Evolutionary conservation across 371 early-diverging fungal species (phyloP).

Genomic region (Dipsacomyces acuminosporus): DNA sequence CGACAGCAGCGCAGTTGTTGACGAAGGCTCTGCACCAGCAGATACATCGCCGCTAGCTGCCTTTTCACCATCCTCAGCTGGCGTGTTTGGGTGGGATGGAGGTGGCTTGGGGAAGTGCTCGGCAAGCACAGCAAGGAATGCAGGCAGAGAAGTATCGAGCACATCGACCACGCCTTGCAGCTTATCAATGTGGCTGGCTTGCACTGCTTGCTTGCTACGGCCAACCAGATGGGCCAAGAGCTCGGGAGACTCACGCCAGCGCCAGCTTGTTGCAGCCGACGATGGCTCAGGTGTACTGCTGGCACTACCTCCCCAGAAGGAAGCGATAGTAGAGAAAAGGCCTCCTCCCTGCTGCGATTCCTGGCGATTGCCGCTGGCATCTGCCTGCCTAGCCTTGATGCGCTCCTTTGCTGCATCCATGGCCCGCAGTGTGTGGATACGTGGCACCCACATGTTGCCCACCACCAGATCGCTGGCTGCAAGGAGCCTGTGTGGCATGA

Average conservation of each 20-base stretch:
- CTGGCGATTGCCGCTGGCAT: slow-evolving; percentile 2
- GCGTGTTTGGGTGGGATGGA: slow-evolving; percentile 24
- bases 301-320: slow-evolving; percentile 40
- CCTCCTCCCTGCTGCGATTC: slow-evolving; percentile 39
- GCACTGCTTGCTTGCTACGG: slow-evolving; percentile 29
- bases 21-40: background rate
- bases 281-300: background rate
- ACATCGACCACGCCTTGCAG: slow-evolving; percentile 7
- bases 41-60: slow-evolving; percentile 4
- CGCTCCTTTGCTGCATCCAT: slow-evolving; percentile 29
- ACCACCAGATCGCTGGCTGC: slow-evolving; percentile 52
- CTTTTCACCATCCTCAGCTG: slow-evolving; percentile 9
- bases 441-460: slow-evolving; percentile 74
- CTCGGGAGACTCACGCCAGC: slow-evolving; percentile 39
- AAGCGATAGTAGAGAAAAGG: slow-evolving; percentile 45
- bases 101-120: slow-evolving; percentile 28
- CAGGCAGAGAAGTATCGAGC: slow-evolving; percentile 9
- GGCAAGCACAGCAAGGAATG: slow-evolving; percentile 19
- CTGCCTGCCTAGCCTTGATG: slow-evolving; percentile 7
- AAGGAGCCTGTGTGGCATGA: slow-evolving; percentile 27
- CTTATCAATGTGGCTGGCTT: slow-evolving; percentile 19
- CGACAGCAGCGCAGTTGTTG: background rate
- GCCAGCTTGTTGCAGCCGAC: slow-evolving; percentile 22
- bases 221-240: slow-evolving; percentile 24
- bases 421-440: slow-evolving; percentile 55